A percentile compares a stretch with the other conserved stretches of the same genome.
phyloP scores from a whole-genome alignment of 164 flowering plant genomes.

The Annona squamosa region DNA sequence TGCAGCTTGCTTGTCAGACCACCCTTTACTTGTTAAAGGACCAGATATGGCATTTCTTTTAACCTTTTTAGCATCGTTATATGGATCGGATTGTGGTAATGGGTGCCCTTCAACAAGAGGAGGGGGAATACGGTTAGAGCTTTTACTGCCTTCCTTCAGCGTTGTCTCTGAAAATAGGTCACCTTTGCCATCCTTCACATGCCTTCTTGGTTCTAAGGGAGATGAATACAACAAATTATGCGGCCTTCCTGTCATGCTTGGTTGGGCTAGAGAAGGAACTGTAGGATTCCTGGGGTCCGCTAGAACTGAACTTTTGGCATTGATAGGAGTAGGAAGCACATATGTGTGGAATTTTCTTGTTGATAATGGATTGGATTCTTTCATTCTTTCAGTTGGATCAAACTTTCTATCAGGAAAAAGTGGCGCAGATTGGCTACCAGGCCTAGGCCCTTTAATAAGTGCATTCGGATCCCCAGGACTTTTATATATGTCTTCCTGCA shows the following conservation, averaged over 20 bases:
- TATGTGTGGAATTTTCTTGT: constrained; percentile 58
- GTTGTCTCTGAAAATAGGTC: constrained; percentile 39
- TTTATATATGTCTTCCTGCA: constrained; percentile 52
- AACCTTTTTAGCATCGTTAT: constrained; percentile 42
- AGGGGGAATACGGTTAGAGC: constrained; percentile 29
- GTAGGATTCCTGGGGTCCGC: constrained; percentile 23
- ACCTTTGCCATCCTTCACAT: constrained; percentile 27
- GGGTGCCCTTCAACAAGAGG: constrained; percentile 33
- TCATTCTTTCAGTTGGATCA: constrained; percentile 38
- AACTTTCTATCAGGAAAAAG: constrained; percentile 48
- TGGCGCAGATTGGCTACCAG: constrained; percentile 76
- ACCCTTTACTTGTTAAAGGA: constrained; percentile 51
- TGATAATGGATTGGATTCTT: constrained; percentile 34
- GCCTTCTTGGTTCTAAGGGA: constrained; percentile 47
- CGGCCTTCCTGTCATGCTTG: constrained; percentile 24
- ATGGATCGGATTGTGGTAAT: constrained; percentile 13
- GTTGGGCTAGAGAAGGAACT: constrained; percentile 20
- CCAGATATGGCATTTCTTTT: constrained; percentile 72
- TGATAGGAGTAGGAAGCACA: constrained; percentile 75
- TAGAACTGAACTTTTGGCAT: constrained; percentile 38
- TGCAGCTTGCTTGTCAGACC: constrained; percentile 29
- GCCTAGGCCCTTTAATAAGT: constrained; percentile 25
- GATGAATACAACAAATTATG: constrained; percentile 51
- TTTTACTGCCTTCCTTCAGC: constrained; percentile 58
- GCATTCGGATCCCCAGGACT: constrained; percentile 27